These are phyloP conservation scores for Cladosporium sp. DNA, from an alignment of 2,329 filamentous ascomycete species.

Conservation along the genomic window DNA sequence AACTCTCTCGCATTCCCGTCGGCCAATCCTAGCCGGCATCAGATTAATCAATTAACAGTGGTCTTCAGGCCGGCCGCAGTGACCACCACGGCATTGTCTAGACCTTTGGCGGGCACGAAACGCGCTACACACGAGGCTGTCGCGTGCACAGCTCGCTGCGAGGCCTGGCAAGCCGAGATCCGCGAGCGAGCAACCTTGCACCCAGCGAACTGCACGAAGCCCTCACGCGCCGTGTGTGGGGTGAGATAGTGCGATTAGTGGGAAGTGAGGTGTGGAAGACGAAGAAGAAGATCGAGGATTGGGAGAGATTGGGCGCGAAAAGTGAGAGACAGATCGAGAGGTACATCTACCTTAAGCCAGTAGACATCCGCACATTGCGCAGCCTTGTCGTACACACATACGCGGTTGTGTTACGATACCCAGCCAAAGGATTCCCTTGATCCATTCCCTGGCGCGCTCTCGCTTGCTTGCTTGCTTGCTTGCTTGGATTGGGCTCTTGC, in stretches of 20 bases:
- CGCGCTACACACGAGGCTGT: conserved; percentile 7
- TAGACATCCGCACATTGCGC: background rate
- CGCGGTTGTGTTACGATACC: background rate
- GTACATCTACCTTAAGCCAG: background rate
- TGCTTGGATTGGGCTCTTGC: background rate
- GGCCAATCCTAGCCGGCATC: background rate
- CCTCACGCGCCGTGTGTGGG: conserved; percentile 1
- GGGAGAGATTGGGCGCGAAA: background rate
- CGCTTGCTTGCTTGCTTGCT: background rate
- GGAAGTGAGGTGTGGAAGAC: background rate
- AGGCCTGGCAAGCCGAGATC: conserved; percentile 6
- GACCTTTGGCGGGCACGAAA: conserved; percentile 5
- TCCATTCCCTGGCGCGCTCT: conserved; percentile 1
- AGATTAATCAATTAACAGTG: background rate
- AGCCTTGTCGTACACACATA: background rate
- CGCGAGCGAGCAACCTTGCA: background rate
- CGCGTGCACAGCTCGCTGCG: conserved; percentile 5
- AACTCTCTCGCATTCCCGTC: background rate
- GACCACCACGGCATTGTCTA: conserved; percentile 1
- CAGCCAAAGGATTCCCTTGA: background rate
- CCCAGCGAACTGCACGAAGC: background rate
- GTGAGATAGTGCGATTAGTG: background rate
- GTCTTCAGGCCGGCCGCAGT: background rate
- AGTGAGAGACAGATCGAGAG: background rate
- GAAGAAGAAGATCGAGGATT: background rate